Conservation (phyloP, 75 land plant genomes). For the Cupressus sempervirens region DNA sequence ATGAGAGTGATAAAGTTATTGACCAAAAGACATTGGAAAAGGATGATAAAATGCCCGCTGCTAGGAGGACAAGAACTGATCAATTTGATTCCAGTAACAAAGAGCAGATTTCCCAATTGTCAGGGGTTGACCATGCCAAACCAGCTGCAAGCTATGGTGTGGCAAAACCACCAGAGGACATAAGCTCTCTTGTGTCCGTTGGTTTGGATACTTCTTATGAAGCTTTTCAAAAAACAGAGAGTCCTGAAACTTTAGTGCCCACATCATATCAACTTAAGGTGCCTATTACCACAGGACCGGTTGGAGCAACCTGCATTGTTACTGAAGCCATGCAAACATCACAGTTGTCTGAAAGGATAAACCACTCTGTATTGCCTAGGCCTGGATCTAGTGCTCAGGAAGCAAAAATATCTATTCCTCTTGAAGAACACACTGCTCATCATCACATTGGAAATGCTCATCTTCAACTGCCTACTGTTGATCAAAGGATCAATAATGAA, state of each 20-base stretch:
- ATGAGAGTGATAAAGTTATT: conserved; percentile 1
- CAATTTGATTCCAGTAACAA: background rate
- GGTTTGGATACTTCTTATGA: background rate
- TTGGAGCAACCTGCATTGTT: background rate
- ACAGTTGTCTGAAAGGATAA: conserved; percentile 3
- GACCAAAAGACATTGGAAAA: background rate
- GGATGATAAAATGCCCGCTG: conserved; percentile 4
- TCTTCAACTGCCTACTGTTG: conserved; percentile 2
- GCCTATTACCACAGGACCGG: background rate
- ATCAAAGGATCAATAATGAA: background rate
- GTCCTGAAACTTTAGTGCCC: background rate
- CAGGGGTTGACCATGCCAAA: background rate
- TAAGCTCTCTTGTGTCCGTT: background rate
- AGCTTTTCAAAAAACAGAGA: conserved; percentile 3
- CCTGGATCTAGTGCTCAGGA: background rate
- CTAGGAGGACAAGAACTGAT: background rate
- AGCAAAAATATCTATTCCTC: background rate
- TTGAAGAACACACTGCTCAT: background rate
- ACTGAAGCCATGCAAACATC: background rate
- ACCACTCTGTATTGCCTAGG: background rate
- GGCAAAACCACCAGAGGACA: background rate
- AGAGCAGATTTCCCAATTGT: background rate
- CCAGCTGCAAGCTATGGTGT: conserved; percentile 10
- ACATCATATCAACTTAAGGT: conserved; percentile 4
- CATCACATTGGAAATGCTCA: conserved; percentile 7